phyloP scores from a whole-genome alignment of 2,329 filamentous ascomycete genomes.

The Thelonectria olida region DNA sequence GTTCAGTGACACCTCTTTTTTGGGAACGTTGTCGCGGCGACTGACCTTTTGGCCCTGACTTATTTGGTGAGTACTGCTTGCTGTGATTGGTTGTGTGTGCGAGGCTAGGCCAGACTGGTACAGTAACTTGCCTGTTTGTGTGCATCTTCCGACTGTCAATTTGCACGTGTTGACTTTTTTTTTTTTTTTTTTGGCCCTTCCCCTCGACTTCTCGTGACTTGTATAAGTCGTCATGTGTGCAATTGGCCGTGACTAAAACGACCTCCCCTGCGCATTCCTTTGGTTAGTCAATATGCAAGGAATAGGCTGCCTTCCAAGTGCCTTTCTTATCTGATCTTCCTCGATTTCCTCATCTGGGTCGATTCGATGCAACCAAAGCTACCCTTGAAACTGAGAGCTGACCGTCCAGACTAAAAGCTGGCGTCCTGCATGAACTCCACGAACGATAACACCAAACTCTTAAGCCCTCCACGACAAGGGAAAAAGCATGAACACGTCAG shows the following conservation, averaged over 20 bases:
- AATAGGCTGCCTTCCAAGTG: neutral
- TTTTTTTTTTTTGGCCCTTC: neutral
- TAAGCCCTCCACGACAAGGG: conserved; percentile 10
- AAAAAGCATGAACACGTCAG: conserved; percentile 19
- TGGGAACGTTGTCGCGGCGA: conserved; percentile 32
- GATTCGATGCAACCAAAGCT: conserved; percentile 13
- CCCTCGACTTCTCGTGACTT: neutral
- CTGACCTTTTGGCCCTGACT: conserved; percentile 19
- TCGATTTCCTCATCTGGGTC: neutral
- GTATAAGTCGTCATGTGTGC: neutral
- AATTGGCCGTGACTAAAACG: neutral
- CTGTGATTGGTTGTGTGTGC: neutral
- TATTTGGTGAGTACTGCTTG: neutral
- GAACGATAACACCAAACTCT: conserved; percentile 20
- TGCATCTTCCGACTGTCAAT: conserved; percentile 7
- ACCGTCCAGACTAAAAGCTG: neutral
- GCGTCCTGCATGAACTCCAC: conserved; percentile 18
- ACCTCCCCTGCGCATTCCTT: neutral
- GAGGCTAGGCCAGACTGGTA: conserved; percentile 4
- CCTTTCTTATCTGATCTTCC: neutral
- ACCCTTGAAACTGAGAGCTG: neutral
- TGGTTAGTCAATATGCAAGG: neutral
- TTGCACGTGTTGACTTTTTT: neutral
- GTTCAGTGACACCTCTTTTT: conserved; percentile 18
- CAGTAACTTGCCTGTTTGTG: neutral